phyloP scores from a whole-genome alignment of 257 asterid species.

The Petunia axillaris region DNA sequence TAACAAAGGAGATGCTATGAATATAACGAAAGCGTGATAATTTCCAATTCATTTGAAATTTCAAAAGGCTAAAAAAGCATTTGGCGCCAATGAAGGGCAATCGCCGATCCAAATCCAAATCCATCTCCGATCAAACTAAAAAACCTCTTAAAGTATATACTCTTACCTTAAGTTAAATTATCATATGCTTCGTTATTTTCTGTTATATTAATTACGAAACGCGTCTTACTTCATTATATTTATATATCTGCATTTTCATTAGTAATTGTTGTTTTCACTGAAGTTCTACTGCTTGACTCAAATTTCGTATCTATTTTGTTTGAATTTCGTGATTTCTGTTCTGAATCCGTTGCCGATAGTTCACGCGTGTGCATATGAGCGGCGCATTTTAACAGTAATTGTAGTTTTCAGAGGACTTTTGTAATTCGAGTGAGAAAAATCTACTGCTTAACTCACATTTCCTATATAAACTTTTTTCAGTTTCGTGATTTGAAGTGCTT shows the following conservation, averaged over 20 bases:
- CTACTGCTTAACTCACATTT: background rate
- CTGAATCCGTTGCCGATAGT: background rate
- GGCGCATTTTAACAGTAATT: background rate
- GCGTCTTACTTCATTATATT: background rate
- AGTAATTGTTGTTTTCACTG: background rate
- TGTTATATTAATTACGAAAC: background rate
- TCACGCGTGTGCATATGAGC: background rate
- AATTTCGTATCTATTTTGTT: background rate
- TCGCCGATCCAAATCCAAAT: slow-evolving; percentile 1
- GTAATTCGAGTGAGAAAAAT: background rate
- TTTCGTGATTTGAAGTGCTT: too few relatives aligned
- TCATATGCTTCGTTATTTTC: background rate
- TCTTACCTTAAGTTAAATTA: background rate
- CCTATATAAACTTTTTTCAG: background rate
- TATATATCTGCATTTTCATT: background rate
- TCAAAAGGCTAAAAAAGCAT: background rate
- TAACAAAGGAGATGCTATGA: too few relatives aligned
- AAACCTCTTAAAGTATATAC: slow-evolving; percentile 14
- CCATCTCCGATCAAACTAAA: slow-evolving; percentile 14
- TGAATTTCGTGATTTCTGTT: background rate
- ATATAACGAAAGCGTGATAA: too few relatives aligned
- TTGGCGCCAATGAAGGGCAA: slow-evolving; percentile 20
- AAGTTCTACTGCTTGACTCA: background rate
- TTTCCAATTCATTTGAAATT: background rate
- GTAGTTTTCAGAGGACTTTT: background rate